These are phyloP conservation scores for Lentinula raphanica DNA, from an alignment of 768 basidiomycete genomes.

Conservation along the genomic window DNA sequence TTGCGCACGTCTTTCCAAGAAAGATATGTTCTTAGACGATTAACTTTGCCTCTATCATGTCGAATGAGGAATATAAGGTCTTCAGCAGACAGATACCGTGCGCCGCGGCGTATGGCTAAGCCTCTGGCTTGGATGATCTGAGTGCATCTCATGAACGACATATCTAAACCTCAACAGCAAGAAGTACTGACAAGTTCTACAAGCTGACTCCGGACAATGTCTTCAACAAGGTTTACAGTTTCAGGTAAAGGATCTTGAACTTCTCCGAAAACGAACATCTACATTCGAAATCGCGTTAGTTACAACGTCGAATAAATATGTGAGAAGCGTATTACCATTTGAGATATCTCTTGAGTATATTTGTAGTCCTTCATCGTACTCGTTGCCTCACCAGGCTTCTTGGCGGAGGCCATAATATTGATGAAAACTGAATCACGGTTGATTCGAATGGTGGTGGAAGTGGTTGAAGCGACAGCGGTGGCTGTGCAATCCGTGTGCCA, in stretches of 20 bases:
- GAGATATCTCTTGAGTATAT: constrained; percentile 87
- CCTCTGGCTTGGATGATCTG: constrained; percentile 89
- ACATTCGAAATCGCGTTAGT: neutral
- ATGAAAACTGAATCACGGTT: no score
- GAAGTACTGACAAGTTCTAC: constrained; percentile 69
- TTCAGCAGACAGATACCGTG: constrained; percentile 84
- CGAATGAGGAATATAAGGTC: constrained; percentile 96
- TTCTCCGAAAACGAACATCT: constrained; percentile 98
- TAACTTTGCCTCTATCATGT: constrained; percentile 90
- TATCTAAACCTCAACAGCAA: neutral
- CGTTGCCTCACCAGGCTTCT: constrained; percentile 12
- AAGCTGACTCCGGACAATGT: constrained; percentile 86
- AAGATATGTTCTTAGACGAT: constrained; percentile 86
- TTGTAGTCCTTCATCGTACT: constrained; percentile 61
- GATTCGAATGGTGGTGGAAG: no score
- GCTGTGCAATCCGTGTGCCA: no score
- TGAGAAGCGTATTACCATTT: constrained; percentile 59
- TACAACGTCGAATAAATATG: neutral
- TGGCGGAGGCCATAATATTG: constrained; percentile 6
- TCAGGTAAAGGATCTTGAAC: constrained; percentile 85
- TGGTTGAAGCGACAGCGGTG: no score
- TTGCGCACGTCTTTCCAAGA: constrained; percentile 98
- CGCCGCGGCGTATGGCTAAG: constrained; percentile 75
- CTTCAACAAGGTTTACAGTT: constrained; percentile 91
- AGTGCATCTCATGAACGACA: neutral